These are phyloP conservation scores for Chenopodium album DNA, from an alignment of 148 eudicot genomes.

Conservation along the genomic window DNA sequence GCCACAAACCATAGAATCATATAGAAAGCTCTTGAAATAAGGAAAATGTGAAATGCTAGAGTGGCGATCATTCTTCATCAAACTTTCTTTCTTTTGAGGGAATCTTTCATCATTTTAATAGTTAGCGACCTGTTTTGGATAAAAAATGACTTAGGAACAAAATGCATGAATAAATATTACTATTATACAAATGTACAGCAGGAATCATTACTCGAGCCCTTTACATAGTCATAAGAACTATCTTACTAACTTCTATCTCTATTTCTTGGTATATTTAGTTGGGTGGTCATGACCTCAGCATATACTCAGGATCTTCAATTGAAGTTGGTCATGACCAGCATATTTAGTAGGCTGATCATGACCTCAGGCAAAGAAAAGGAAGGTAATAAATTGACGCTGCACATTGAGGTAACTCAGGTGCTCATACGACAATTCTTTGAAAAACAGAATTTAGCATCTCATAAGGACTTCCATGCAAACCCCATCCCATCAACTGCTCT, in stretches of 20 bases:
- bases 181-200: background rate
- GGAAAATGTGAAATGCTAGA: background rate
- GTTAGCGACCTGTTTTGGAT: constrained; percentile 5
- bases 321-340: no score
- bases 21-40: background rate
- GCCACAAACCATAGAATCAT: background rate
- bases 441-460: background rate
- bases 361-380: background rate
- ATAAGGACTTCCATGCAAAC: background rate
- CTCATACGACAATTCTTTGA: background rate
- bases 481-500: background rate
- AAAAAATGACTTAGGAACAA: constrained; percentile 11
- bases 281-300: background rate
- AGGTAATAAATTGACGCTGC: background rate
- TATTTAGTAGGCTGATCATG: background rate
- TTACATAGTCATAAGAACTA: background rate
- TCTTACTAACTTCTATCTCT: background rate
- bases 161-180: background rate
- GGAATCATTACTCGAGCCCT: background rate
- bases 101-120: background rate
- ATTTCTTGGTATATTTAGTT: background rate
- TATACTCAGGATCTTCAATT: background rate
- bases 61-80: background rate
- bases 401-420: background rate
- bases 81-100: background rate